Conservation (phyloP, 2,329 filamentous ascomycete genomes). For the Alternaria sp. region DNA sequence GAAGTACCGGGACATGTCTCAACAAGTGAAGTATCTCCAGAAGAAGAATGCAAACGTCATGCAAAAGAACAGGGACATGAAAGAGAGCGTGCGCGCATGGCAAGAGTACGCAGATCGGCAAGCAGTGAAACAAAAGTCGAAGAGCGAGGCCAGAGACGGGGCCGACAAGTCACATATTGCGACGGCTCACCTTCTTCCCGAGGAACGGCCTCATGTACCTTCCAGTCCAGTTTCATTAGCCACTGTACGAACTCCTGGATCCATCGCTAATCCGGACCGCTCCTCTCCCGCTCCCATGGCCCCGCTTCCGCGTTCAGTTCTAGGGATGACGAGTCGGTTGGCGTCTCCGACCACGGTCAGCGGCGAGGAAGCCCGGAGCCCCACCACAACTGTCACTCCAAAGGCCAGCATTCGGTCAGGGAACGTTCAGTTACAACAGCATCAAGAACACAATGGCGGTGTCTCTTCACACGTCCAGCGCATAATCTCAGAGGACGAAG, state of each 20-base stretch:
- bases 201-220: constrained; percentile 18
- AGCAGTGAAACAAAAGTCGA: constrained; percentile 29
- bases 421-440: background rate
- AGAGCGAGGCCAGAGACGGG: constrained; percentile 17
- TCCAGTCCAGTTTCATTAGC: constrained; percentile 32
- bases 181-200: constrained; percentile 12
- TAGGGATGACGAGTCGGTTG: background rate
- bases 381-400: constrained; percentile 11
- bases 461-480: background rate
- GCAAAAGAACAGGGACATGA: constrained; percentile 49
- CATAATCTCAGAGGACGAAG: background rate
- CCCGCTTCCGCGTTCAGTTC: constrained; percentile 4
- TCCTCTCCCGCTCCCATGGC: constrained; percentile 27
- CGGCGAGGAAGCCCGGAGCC: background rate
- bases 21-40: constrained; percentile 41
- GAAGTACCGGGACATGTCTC: constrained; percentile 34
- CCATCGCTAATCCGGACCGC: constrained; percentile 12
- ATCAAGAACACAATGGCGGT: background rate
- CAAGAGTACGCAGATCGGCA: constrained; percentile 45
- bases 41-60: constrained; percentile 43
- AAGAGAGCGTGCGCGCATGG: constrained; percentile 49
- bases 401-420: background rate
- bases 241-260: constrained; percentile 22
- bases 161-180: constrained; percentile 11
- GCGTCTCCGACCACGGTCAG: background rate